These are phyloP conservation scores for Cercophora samala DNA, from an alignment of 495 filamentous ascomycete genomes.

Conservation along the genomic window DNA sequence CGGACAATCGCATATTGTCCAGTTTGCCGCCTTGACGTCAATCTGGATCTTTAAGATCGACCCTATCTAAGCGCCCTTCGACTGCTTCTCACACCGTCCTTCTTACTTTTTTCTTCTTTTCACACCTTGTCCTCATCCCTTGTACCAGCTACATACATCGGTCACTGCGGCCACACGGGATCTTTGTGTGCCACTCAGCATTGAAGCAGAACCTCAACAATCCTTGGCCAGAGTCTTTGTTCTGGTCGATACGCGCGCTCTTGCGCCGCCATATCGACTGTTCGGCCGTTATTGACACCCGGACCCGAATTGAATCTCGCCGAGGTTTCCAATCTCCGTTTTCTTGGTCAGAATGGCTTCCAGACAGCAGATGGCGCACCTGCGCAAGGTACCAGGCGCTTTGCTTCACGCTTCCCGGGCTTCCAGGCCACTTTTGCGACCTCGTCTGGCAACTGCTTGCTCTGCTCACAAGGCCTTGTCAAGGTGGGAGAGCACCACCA, in stretches of 20 bases:
- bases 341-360: background rate
- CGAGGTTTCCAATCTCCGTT: background rate
- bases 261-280: background rate
- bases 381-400: background rate
- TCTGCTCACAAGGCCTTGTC: background rate
- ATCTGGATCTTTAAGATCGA: background rate
- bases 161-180: background rate
- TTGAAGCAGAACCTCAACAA: background rate
- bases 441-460: constrained; percentile 6
- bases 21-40: background rate
- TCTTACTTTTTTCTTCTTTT: background rate
- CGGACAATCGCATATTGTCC: background rate
- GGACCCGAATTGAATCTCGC: background rate
- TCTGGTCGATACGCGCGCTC: background rate
- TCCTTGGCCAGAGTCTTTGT: background rate
- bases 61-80: background rate
- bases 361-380: background rate
- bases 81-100: background rate
- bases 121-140: background rate
- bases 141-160: background rate
- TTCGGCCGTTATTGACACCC: background rate
- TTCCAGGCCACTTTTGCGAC: constrained; percentile 3
- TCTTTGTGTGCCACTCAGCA: background rate
- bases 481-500: constrained; percentile 13
- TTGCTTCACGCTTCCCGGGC: constrained; percentile 13